These are phyloP conservation scores for Endocalyx cinctus DNA, from an alignment of 2,329 filamentous ascomycete species.

Conservation along the genomic window DNA sequence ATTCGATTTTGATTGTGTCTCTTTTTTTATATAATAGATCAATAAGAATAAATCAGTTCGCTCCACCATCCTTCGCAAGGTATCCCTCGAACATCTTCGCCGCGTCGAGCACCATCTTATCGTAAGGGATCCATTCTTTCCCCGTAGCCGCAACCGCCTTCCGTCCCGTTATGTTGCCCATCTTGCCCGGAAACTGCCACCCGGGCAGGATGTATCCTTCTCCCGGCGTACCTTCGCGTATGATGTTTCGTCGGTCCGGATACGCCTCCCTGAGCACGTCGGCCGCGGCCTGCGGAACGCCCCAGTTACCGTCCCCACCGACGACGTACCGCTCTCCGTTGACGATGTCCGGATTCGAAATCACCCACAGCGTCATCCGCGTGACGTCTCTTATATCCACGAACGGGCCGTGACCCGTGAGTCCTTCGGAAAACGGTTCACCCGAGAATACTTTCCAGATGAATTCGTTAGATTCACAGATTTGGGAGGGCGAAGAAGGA, in stretches of 20 bases:
- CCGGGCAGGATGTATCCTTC: slow-evolving; percentile 31
- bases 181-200: slow-evolving; percentile 6
- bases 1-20: too few species aligned
- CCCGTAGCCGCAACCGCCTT: slow-evolving; percentile 12
- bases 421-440: slow-evolving; percentile 16
- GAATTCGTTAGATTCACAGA: slow-evolving; percentile 28
- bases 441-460: slow-evolving; percentile 33
- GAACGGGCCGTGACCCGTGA: slow-evolving; percentile 19
- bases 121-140: slow-evolving; percentile 12
- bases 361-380: slow-evolving; percentile 31
- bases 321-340: slow-evolving; percentile 39
- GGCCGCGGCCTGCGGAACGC: slow-evolving; percentile 31
- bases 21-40: too few species aligned
- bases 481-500: slow-evolving; percentile 22
- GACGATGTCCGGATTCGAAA: slow-evolving; percentile 29
- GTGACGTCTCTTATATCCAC: slow-evolving; percentile 44
- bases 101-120: slow-evolving; percentile 12
- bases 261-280: slow-evolving; percentile 36
- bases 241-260: slow-evolving; percentile 28
- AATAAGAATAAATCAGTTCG: too few species aligned
- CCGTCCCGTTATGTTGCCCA: neutral
- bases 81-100: slow-evolving; percentile 12
- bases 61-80: too few species aligned
- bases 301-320: slow-evolving; percentile 19
- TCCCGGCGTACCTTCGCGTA: slow-evolving; percentile 32